Base-by-base conservation (phyloP, 352 stramenopile genomes). In the Pythium plurisporium region DNA sequence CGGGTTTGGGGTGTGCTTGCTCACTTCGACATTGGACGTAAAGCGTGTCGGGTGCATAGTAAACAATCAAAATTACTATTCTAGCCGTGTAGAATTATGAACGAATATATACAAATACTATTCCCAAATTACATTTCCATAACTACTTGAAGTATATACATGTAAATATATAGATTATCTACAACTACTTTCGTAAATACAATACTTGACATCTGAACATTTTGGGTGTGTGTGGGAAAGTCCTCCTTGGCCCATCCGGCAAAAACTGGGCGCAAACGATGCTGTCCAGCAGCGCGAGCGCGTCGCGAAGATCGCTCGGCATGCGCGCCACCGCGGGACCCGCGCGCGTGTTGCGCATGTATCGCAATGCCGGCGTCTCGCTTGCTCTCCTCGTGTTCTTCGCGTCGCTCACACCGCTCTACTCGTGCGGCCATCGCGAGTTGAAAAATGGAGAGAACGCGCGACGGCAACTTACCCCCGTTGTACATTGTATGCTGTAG, bases 351-450 rank as follows among this genome's bases (percentile, higher is more conserved):
- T 25, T 49, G 40, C 26, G 41, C 3, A 7, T 17, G 0, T 23
- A 8, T 7, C 41, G 14, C 2, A 43, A 59, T 29, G 17, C 30
- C 51, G 30, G 27, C 19, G 25, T 55, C 26, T 14, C 36, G 26
- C 36, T 55, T 46, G 26, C 45, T 42, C 55, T 63, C 27, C 45
- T 63, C 36, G 22, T 56, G 36, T 5, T 56, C n/a, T 19, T 49
- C 2, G 37, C 38, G 55, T 51, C 55, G 34, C 33, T 63, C 12
- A 17, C 49, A 5, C 20, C 55, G 4, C 23, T 50, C 17, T 37
- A 63, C 37, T 56, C 55, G 55, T 63, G 36, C 44, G 55, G 15
- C 17, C 44, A 59, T 43, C 27, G 14, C 9, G 17, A 27, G 22
- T 7, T n/a, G n/a, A 19, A 3, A 45, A 19, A 9, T 44, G n/a